Conservation (phyloP, 441 rosid genomes). For the Metrosideros polymorpha region DNA sequence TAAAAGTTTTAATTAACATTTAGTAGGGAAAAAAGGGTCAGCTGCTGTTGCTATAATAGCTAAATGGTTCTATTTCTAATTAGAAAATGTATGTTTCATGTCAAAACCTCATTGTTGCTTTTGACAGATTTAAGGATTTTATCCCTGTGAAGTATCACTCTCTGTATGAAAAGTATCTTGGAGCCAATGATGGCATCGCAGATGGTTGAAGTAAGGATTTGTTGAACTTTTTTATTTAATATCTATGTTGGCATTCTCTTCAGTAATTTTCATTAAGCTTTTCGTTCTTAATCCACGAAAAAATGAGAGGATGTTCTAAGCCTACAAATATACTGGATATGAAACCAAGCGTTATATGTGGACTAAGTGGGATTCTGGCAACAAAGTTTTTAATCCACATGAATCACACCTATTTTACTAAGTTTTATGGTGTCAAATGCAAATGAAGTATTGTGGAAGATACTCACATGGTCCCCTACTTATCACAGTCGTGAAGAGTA, state of each 20-base stretch:
- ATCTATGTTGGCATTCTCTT: background rate
- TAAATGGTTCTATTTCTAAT: background rate
- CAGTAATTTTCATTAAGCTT: background rate
- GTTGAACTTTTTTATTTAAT: background rate
- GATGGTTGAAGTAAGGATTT: conserved; percentile 17
- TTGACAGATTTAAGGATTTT: conserved; percentile 71
- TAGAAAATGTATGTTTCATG: background rate
- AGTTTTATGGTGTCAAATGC: background rate
- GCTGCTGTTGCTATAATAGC: background rate
- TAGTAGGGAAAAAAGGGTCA: background rate
- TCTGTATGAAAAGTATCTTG: conserved; percentile 61
- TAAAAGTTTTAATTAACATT: background rate
- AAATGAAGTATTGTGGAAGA: background rate
- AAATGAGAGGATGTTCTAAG: background rate
- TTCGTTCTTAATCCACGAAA: background rate
- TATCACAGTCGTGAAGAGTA: background rate
- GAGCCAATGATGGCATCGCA: conserved; percentile 20
- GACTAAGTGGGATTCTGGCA: background rate
- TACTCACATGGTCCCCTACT: background rate
- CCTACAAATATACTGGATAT: background rate
- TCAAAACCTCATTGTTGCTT: conserved; percentile 1
- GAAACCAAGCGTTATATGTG: background rate
- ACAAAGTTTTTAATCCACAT: background rate
- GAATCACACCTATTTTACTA: background rate
- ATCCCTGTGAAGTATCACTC: conserved; percentile 63